These are phyloP conservation scores for Rehmannia glutinosa DNA, from an alignment of 257 asterid species.

Conservation along the genomic window DNA sequence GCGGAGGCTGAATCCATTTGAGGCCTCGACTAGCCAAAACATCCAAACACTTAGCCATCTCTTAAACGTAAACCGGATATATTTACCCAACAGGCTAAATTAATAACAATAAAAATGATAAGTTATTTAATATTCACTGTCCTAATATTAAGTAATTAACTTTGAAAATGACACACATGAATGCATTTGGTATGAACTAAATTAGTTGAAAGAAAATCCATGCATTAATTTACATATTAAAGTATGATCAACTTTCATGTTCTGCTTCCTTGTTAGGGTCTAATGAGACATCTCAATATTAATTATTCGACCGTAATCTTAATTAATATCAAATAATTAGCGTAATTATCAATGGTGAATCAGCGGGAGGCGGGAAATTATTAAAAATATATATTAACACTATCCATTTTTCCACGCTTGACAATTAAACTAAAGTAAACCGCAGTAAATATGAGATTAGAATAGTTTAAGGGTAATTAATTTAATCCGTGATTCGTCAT, in stretches of 20 bases:
- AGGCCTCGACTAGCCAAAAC: no score
- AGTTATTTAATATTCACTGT: no score
- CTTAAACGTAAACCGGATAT: no score
- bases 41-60: no score
- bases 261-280: conserved; percentile 20
- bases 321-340: no score
- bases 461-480: background rate
- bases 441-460: conserved; percentile 5
- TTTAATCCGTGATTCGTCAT: conserved; percentile 6
- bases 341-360: background rate
- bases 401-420: conserved; percentile 4
- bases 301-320: background rate
- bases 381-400: no score
- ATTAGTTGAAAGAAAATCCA: background rate
- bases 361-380: background rate
- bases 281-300: conserved; percentile 14
- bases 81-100: no score
- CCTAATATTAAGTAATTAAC: no score
- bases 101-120: no score
- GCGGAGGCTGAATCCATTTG: no score
- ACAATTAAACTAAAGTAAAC: background rate
- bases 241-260: background rate
- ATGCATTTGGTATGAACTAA: conserved; percentile 9
- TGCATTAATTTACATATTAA: conserved; percentile 13
- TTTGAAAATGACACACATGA: conserved; percentile 17